phyloP scores from a whole-genome alignment of 2,329 filamentous ascomycete species.

The Colletotrichum horii region DNA sequence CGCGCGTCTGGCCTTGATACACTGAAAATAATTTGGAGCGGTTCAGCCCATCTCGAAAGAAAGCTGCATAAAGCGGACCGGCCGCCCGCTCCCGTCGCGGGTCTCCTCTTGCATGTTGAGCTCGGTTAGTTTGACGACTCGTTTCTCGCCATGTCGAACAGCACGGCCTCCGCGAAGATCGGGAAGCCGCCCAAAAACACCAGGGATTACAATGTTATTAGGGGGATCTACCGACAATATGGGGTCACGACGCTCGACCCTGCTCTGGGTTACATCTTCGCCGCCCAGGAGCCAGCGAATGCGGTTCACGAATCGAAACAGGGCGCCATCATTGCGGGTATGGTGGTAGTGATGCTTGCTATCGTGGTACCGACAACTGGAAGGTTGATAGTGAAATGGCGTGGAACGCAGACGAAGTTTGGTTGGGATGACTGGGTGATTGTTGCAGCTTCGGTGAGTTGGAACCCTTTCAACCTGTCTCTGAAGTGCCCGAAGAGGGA shows the following conservation, averaged over 20 bases:
- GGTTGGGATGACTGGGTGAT: constrained; percentile 19
- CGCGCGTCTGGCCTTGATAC: background rate
- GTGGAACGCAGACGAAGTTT: background rate
- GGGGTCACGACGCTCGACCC: constrained; percentile 10
- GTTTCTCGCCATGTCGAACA: constrained; percentile 10
- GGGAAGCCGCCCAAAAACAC: constrained; percentile 11
- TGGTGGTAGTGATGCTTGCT: constrained; percentile 13
- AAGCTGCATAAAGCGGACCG: constrained; percentile 2
- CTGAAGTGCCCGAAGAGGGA: background rate
- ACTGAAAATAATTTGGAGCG: background rate
- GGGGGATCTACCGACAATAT: constrained; percentile 16
- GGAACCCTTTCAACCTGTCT: background rate
- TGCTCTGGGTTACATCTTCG: constrained; percentile 5
- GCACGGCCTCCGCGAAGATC: constrained; percentile 6
- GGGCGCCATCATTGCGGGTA: constrained; percentile 15
- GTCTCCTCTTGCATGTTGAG: background rate
- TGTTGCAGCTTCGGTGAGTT: constrained; percentile 1
- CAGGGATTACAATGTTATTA: constrained; percentile 16
- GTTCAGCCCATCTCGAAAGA: background rate
- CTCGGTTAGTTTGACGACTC: background rate
- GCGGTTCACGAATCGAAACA: constrained; percentile 17
- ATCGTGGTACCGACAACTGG: constrained; percentile 5
- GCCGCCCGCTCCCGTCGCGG: background rate
- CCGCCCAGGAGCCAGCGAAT: background rate
- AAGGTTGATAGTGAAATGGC: background rate